These are phyloP conservation scores for Sophora flavescens DNA, from an alignment of 306 rosid species.

Conservation along the genomic window DNA sequence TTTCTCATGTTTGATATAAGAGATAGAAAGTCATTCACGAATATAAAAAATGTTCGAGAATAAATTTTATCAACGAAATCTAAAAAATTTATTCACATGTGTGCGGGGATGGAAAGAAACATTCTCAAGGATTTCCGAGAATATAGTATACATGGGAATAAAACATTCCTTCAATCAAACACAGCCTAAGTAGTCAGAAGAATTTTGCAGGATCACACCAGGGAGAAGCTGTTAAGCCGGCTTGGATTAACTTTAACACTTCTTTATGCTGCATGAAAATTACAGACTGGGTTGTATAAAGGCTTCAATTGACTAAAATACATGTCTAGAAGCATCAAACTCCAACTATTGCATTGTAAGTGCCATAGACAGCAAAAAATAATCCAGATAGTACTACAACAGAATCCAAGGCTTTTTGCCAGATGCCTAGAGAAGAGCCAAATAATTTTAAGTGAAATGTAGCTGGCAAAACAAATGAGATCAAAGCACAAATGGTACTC, in stretches of 20 bases:
- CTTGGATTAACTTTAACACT: not conserved
- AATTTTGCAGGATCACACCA: not conserved
- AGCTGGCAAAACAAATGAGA: constrained; percentile 91
- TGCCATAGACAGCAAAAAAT: constrained; percentile 86
- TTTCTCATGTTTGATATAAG: too few relatives aligned
- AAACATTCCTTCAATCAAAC: too few relatives aligned
- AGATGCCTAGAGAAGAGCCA: constrained; percentile 67
- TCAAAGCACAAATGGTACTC: constrained; percentile 80
- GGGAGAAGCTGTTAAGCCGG: not conserved
- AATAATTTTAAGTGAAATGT: constrained; percentile 72
- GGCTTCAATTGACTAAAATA: constrained; percentile 18
- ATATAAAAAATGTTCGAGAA: too few relatives aligned
- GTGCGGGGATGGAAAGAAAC: too few relatives aligned
- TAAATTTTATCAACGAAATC: too few relatives aligned
- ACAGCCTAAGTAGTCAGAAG: not conserved
- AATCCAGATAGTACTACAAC: constrained; percentile 67
- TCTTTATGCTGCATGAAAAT: constrained; percentile 12
- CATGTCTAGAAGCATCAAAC: constrained; percentile 48
- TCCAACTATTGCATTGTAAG: constrained; percentile 68
- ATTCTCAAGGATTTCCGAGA: too few relatives aligned
- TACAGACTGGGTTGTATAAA: constrained; percentile 25
- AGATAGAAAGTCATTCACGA: too few relatives aligned
- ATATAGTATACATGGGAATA: too few relatives aligned
- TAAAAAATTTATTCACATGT: too few relatives aligned
- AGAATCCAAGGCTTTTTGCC: constrained; percentile 70